Conservation (phyloP, 805 yeast species). For the Candida maesae region DNA sequence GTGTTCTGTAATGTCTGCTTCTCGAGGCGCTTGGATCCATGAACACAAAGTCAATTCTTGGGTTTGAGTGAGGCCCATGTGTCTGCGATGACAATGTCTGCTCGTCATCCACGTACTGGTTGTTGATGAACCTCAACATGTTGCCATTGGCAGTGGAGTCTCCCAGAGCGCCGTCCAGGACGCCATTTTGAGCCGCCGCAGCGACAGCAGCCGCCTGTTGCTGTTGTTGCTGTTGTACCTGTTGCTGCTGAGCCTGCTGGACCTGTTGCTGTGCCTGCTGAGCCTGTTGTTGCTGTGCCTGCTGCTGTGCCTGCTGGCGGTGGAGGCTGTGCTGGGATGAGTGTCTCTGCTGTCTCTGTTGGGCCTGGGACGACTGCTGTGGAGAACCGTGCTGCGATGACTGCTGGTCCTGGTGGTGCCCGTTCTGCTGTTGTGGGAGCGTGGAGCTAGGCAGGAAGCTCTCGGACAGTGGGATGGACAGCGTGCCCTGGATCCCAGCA, state of each 20-base stretch:
- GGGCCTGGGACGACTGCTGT: constrained; percentile 4
- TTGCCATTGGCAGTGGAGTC: constrained; percentile 23
- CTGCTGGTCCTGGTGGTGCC: constrained; percentile 10
- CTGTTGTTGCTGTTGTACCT: constrained; percentile 1
- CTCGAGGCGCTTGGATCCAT: constrained; percentile 29
- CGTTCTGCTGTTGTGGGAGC: constrained; percentile 6
- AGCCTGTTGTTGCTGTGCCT: constrained; percentile 2
- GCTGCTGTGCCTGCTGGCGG: constrained; percentile 9
- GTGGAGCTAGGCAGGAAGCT: constrained; percentile 10
- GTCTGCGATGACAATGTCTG: constrained; percentile 17
- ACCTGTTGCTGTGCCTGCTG: constrained; percentile 12
- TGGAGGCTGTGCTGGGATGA: constrained; percentile 4
- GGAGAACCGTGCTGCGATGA: too few relatives aligned
- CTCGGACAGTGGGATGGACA: constrained; percentile 13
- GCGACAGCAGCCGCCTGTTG: constrained; percentile 15
- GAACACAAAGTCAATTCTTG: constrained; percentile 29
- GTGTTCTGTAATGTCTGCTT: constrained; percentile 22
- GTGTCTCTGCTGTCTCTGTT: constrained; percentile 1
- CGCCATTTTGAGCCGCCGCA: constrained; percentile 15
- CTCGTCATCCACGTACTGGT: constrained; percentile 29
- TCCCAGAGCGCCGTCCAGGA: constrained; percentile 18
- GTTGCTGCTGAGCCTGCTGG: constrained; percentile 12
- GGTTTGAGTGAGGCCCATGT: constrained; percentile 10
- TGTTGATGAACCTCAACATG: constrained; percentile 28
- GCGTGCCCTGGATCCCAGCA: constrained; percentile 8